Evolutionary conservation across 805 yeast genomes (phyloP).

Genomic region (Vanderwaltozyma tropicalis): DNA sequence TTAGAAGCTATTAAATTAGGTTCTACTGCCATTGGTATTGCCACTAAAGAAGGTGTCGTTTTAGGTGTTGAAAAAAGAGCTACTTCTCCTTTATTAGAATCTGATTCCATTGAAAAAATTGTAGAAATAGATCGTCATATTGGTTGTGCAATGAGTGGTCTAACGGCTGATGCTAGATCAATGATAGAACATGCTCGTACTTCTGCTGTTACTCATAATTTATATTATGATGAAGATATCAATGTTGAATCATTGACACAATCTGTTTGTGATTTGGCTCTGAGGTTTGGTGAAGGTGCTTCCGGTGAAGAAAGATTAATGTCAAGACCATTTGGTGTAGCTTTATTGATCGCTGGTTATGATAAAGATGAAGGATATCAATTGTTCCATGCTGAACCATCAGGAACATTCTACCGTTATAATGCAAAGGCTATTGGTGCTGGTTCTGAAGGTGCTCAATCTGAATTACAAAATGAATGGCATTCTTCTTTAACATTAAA

Average conservation of each 20-base stretch:
- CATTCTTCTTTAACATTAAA: constrained; percentile 82
- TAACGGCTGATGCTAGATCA: constrained; percentile 96
- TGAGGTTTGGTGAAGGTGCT: constrained; percentile 95
- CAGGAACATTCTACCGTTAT: constrained; percentile 94
- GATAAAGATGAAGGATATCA: constrained; percentile 94
- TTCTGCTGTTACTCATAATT: constrained; percentile 72
- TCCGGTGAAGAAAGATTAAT: constrained; percentile 81
- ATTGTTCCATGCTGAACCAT: constrained; percentile 96
- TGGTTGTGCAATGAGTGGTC: constrained; percentile 98
- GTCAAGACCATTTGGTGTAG: constrained; percentile 99
- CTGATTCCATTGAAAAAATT: constrained; percentile 89
- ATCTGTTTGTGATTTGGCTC: constrained; percentile 91
- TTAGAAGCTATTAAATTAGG: constrained; percentile 86
- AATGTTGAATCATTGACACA: constrained; percentile 91
- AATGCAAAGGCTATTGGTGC: constrained; percentile 99
- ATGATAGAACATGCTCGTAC: constrained; percentile 98
- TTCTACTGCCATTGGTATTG: constrained; percentile 94
- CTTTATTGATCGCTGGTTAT: constrained; percentile 86
- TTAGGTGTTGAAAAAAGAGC: constrained; percentile 96
- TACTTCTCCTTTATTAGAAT: constrained; percentile 82
- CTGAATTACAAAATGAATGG: constrained; percentile 93
- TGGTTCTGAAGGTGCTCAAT: constrained; percentile 98
- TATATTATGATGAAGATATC: constrained; percentile 86
- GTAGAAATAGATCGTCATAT: constrained; percentile 89
- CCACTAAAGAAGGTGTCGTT: constrained; percentile 91